Evolutionary conservation across 2,329 filamentous ascomycete genomes (phyloP).

Genomic region (Endoconidiophora laricicola): DNA sequence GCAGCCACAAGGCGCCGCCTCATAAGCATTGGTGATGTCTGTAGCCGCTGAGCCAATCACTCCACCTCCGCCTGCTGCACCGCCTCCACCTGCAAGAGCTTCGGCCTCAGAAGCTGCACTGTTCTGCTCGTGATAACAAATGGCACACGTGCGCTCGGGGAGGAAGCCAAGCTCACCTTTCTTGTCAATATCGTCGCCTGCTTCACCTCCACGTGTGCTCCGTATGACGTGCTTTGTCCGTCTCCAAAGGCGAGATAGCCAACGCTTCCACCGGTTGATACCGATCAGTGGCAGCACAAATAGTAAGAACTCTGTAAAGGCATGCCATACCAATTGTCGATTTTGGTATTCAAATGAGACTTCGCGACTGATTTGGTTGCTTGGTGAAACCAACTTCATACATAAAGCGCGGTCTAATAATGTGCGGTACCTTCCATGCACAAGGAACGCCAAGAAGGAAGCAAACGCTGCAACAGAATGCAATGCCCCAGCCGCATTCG

Average conservation of each 20-base stretch:
- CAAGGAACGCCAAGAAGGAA: slow-evolving; percentile 80
- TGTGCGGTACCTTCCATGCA: slow-evolving; percentile 82
- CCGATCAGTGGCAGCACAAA: slow-evolving; percentile 95
- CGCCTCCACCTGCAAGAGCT: slow-evolving; percentile 51
- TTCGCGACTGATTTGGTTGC: slow-evolving; percentile 71
- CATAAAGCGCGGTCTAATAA: slow-evolving; percentile 71
- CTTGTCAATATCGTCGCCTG: slow-evolving; percentile 28
- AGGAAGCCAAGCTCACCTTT: slow-evolving; percentile 68
- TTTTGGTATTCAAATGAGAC: slow-evolving; percentile 97
- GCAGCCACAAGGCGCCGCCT: slow-evolving; percentile 74
- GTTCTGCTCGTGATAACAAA: slow-evolving; percentile 92
- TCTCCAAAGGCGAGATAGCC: slow-evolving; percentile 75
- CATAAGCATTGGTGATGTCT: slow-evolving; percentile 92
- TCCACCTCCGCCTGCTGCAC: slow-evolving; percentile 52
- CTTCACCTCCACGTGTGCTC: slow-evolving; percentile 10
- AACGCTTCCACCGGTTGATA: slow-evolving; percentile 80
- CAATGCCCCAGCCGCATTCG: slow-evolving; percentile 49
- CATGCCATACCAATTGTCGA: slow-evolving; percentile 95
- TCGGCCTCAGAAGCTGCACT: slow-evolving; percentile 56
- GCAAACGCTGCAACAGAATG: slow-evolving; percentile 69
- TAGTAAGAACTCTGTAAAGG: slow-evolving; percentile 97
- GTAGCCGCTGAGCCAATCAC: slow-evolving; percentile 78
- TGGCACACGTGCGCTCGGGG: slow-evolving; percentile 85
- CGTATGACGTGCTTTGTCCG: slow-evolving; percentile 52
- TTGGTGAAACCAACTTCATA: slow-evolving; percentile 71